Base-by-base conservation (phyloP, 2,329 filamentous ascomycete species). In the Talaromyces sp. region DNA sequence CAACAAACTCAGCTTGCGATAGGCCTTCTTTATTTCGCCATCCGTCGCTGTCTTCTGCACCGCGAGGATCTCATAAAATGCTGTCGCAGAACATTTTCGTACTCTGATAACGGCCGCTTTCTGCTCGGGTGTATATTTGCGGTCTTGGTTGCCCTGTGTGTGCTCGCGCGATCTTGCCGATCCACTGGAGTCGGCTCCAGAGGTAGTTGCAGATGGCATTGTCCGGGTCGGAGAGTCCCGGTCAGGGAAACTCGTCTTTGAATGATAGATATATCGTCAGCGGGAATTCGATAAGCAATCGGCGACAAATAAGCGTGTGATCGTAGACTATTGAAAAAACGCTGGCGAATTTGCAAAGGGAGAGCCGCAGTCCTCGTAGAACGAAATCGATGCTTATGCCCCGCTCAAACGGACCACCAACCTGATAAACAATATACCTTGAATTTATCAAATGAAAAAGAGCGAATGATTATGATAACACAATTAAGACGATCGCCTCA, bases 21-120 rank as follows among this genome's bases (percentile, higher is more conserved):
- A 99, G 6, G 95, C 93, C 81, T 98, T 98, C 78, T 98, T 99
- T 74, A 99, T 92, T 72, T 98, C 93, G 66, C 82, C 77, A 69
- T 98, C 93, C 56, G 86, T 86, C 57, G 81, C 78, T 66, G 89
- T 87, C 66, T 82, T 81, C 69, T 88, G 84, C 56, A 97, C 79
- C 23, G 87, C 88, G 35, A 99, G 80, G 69, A 99, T 98, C 75
- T 98, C 95, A 81, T 99, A 99, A 78, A 96, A 99, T 18, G 91
- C 91, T 3, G 92, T 97, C 23, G 90, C 81, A 42, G 84, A 82
- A 79, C 95, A 99, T 80, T 84, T 86, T 68, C 91, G 88, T 74
- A 99, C 95, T 67, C 95, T 87, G 70, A 96, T 80, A 35, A 99
- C 95, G 28, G 93, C 93, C 1, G 90, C 88, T 76, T 96, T 95